Base-by-base conservation (phyloP, 2,329 filamentous ascomycete genomes). In the Colletotrichum scovillei region DNA sequence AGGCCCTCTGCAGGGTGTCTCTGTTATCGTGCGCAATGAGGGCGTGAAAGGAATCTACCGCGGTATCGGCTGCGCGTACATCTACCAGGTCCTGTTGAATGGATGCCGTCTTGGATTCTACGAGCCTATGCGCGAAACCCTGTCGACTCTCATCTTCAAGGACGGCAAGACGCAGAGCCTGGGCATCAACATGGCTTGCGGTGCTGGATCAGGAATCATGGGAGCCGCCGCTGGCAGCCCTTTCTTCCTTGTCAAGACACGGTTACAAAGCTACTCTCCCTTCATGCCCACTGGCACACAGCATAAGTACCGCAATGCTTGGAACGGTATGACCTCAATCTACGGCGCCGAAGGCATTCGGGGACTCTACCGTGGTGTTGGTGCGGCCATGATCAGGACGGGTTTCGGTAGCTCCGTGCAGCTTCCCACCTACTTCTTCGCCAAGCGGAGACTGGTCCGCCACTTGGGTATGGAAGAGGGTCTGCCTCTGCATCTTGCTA, bases 191-290 rank as follows among this genome's bases (percentile, higher is more conserved):
- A 95, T 99, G 87, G 93, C 98, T 81, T 93, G 95, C 69, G 97
- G 97, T 78, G 97, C 97, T 24, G 87, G 90, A 14, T 98, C 95
- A 3, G 97, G 97, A 67, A 91, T 99, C 75, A 89, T 99, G 71
- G 97, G 97, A 76, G 97, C 96, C 9, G 94, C 94, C n/a, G 93
- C 94, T 26, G 97, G 96, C 52, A 97, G 94, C 67, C 97, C 97
- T 2, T 98, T 99, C 85, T 99, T 99, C 89, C 91, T 99, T 67
- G 93, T 98, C 82, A 99, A 99, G 88, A 99, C 97, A 3, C 91
- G 97, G 56, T 88, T 99, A 71, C 97, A 99, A 84, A 98, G 95
- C 77, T 98, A 90, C 86, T 98, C 95, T 49, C 94, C 95, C 5
- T 97, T 95, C 83, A 88, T 97, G 14, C 97, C 97, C 4, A 95